Evolutionary conservation across 208 protist genomes (phyloP).

Genomic region (Crithidia sp.): DNA sequence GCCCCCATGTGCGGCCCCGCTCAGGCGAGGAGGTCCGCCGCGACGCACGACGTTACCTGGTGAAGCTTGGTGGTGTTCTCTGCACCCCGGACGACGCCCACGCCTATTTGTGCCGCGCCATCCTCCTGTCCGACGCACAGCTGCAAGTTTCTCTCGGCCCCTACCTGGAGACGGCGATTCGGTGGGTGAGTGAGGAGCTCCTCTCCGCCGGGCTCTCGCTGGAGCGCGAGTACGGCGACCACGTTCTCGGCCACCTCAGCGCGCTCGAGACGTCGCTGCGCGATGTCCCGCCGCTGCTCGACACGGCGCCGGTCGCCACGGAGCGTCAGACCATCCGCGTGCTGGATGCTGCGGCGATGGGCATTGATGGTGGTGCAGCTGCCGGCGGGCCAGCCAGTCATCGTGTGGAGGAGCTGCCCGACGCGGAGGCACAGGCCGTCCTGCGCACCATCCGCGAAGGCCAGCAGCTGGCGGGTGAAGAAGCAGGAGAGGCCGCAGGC

Average conservation of each 20-base stretch:
- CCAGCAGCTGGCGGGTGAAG: constrained; percentile 3
- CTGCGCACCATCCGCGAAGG: constrained; percentile 20
- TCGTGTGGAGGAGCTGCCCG: constrained; percentile 16
- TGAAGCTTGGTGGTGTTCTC: constrained; percentile 37
- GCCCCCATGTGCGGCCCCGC: constrained; percentile 7
- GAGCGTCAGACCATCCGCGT: constrained; percentile 23
- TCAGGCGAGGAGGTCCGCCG: constrained; percentile 39
- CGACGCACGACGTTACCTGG: constrained; percentile 40
- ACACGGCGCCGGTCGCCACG: constrained; percentile 12
- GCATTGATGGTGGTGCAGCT: not conserved
- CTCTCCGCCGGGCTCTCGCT: constrained; percentile 43
- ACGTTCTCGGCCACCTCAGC: constrained; percentile 28
- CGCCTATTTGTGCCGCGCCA: constrained; percentile 44
- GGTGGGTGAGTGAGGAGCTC: constrained; percentile 49
- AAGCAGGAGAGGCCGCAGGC: not conserved
- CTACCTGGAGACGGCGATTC: constrained; percentile 41
- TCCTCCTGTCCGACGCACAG: constrained; percentile 33
- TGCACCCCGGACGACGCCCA: constrained; percentile 60
- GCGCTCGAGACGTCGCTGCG: constrained; percentile 14
- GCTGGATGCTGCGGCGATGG: constrained; percentile 21
- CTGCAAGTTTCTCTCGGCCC: constrained; percentile 46
- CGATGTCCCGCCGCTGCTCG: constrained; percentile 21
- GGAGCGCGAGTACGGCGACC: constrained; percentile 38
- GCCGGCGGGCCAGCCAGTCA: not conserved
- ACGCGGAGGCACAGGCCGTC: constrained; percentile 25